Conservation (phyloP, 257 asterid genomes). For the Nicotiana tomentosiformis region DNA sequence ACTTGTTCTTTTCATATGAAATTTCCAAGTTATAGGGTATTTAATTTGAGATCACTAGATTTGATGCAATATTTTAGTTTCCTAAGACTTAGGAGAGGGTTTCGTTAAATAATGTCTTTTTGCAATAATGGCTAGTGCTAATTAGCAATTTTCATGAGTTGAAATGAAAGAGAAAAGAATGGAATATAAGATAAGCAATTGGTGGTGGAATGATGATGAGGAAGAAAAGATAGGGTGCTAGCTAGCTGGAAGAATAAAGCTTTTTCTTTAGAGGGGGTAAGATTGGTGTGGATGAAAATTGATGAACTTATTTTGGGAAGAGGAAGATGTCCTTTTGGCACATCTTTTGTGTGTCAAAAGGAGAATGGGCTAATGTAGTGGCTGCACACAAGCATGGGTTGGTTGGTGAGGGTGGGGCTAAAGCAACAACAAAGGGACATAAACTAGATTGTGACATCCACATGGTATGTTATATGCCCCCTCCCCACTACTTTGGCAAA, state of each 20-base stretch:
- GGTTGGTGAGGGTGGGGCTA: conserved; percentile 18
- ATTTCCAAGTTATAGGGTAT: neutral
- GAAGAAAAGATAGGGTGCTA: neutral
- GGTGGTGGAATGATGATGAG: conserved; percentile 6
- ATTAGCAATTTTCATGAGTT: neutral
- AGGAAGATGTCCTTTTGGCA: conserved; percentile 10
- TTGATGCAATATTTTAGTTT: neutral
- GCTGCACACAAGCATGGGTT: conserved; percentile 13
- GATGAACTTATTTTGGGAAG: neutral
- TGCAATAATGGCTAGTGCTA: neutral
- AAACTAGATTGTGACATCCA: conserved; percentile 32
- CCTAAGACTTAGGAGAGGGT: neutral
- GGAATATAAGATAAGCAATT: conserved; percentile 3
- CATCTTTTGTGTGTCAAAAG: conserved; percentile 2
- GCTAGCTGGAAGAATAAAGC: conserved; percentile 4
- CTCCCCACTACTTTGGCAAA: neutral
- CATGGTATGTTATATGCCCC: conserved; percentile 22
- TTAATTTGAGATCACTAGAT: neutral
- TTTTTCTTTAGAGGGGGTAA: neutral
- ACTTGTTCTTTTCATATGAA: neutral
- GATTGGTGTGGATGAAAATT: conserved; percentile 9
- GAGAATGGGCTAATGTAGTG: conserved; percentile 18
- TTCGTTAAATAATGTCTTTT: neutral
- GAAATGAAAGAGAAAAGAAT: neutral
- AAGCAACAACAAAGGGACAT: conserved; percentile 11